phyloP scores from a whole-genome alignment of 129 eudicot genomes.

The Saussurea involucrata region DNA sequence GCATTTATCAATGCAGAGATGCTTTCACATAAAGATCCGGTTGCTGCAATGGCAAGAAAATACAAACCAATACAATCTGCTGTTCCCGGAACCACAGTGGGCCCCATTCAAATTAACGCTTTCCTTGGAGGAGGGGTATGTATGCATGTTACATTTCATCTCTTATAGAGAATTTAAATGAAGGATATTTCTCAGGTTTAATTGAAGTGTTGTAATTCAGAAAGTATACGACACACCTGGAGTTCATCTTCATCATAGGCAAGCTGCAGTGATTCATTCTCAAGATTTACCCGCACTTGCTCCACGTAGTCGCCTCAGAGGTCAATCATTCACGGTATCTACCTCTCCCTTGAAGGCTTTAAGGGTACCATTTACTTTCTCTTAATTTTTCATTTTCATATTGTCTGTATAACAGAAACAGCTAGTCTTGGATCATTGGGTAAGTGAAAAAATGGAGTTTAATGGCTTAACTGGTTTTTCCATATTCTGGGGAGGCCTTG shows the following conservation, averaged over 20 bases:
- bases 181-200: neutral
- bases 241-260: slow-evolving; percentile 98
- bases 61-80: slow-evolving; percentile 99
- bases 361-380: neutral
- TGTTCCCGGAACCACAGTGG: slow-evolving; percentile 98
- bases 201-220: slow-evolving; percentile 41
- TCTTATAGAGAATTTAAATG: neutral
- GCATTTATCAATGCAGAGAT: slow-evolving; percentile 63
- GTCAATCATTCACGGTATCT: slow-evolving; percentile 75
- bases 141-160: neutral
- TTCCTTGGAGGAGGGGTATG: slow-evolving; percentile 95
- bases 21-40: slow-evolving; percentile 87
- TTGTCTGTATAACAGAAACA: slow-evolving; percentile 15
- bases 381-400: neutral
- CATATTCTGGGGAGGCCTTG: slow-evolving; percentile 98
- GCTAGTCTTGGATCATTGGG: slow-evolving; percentile 30
- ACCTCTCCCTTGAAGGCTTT: neutral
- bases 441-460: slow-evolving; percentile 45
- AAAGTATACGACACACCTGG: slow-evolving; percentile 94
- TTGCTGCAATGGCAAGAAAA: slow-evolving; percentile 86
- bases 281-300: slow-evolving; percentile 92
- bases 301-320: slow-evolving; percentile 85
- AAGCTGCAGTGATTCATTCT: slow-evolving; percentile 89
- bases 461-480: slow-evolving; percentile 75
- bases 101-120: slow-evolving; percentile 92